Conservation (phyloP, 164 flowering plant species). For the Umbellularia californica region DNA sequence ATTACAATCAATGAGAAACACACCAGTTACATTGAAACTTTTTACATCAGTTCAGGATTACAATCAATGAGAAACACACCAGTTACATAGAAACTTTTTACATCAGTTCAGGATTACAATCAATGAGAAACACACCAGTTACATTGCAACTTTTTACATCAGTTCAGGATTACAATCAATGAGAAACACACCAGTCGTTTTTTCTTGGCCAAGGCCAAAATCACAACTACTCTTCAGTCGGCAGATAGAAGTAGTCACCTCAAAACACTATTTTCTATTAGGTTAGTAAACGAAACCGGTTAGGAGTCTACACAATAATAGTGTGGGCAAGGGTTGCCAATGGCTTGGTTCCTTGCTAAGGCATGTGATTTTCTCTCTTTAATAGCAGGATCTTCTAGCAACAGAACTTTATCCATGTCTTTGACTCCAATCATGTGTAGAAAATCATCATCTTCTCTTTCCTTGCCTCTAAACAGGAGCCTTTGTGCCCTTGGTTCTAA, state of each 20-base stretch:
- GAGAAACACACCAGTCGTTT: not conserved
- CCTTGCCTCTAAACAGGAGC: slow-evolving; percentile 74
- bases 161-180: no score
- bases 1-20: no score
- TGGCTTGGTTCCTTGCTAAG: slow-evolving; percentile 21
- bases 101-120: no score
- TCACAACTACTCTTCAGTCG: not conserved
- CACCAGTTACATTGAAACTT: no score
- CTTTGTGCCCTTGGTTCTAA: slow-evolving; percentile 76
- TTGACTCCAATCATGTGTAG: slow-evolving; percentile 86
- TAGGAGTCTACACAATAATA: slow-evolving; percentile 23
- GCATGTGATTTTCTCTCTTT: slow-evolving; percentile 54
- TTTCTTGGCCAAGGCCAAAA: not conserved
- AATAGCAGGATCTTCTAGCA: slow-evolving; percentile 69
- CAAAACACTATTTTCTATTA: not conserved
- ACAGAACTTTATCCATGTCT: slow-evolving; percentile 71
- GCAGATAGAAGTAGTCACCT: not conserved
- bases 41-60: no score
- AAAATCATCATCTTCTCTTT: slow-evolving; percentile 65
- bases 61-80: not conserved
- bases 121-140: no score
- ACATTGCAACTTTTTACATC: no score
- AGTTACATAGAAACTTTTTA: no score
- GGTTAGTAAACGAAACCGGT: not conserved
- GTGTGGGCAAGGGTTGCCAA: slow-evolving; percentile 33